Evolutionary conservation across 2,329 filamentous ascomycete species (phyloP), one percentile per base, ranked within the genome.

Genomic region (Aplosporella prunicola): DNA sequence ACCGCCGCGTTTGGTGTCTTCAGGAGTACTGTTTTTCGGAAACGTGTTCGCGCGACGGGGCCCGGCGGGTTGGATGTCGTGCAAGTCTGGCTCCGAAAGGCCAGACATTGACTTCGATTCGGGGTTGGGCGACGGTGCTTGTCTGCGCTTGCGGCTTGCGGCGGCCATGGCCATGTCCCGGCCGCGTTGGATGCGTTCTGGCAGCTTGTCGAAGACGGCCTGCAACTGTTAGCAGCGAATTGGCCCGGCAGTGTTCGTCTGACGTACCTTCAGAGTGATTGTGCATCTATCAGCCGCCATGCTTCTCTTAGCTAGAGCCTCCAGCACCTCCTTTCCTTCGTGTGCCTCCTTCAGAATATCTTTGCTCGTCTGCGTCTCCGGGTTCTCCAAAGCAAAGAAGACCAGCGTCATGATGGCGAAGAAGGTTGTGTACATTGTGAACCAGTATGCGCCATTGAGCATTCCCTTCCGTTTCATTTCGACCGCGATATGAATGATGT

Each of bases 261-360:
- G 5, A 63, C 76, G 58, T 69, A 89, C 85, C 54, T 78, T 74
- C 18, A 98, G 69, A 26, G 84, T 81, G 30, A 69, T 71, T 1
- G 83, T 85, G 51, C 93, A 91, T 43, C 85, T 72, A 55, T 95
- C 86, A 3, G 91, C 91, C 23, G 88, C 87, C 69, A 93, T 72
- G 53, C 87, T 95, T 50, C 82, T 80, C 50, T 82, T 78, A 3
- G 87, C 82, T 41, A 96, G 70, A 11, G 77, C 78, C 34, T 78
- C 76, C 43, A 96, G 74, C 44, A 88, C 84, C 45, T 89, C 80
- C 52, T 83, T 83, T 13, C 89, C 91, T 45, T 86, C 82, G 43
- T 78, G 72, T 0, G 88, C 89, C 61, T 96, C 89, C 36, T 80
- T 80, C 42, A 95, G 66, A 15, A 95, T 81, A 44, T 93, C 87